A percentile compares a stretch with the other conserved stretches of the same genome.
Evolutionary conservation across 139 green algal genomes (phyloP).

Genomic region (Chara braunii): DNA sequence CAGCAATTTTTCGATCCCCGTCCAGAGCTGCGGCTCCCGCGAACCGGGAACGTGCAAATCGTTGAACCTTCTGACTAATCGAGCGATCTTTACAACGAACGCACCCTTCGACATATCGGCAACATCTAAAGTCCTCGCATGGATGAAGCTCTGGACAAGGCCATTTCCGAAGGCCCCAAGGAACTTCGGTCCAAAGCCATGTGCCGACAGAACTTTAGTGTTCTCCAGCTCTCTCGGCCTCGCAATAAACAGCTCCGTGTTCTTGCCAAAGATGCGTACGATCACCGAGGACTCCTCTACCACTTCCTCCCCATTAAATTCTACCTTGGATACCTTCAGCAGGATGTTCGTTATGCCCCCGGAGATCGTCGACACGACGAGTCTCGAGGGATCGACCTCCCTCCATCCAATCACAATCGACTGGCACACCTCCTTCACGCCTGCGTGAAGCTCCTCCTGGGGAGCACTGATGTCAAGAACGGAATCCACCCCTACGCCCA

Average conservation of each 20-base stretch:
- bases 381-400: neutral
- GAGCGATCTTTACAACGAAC: constrained; percentile 14
- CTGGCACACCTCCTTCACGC: neutral
- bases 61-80: constrained; percentile 9
- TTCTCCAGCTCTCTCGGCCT: constrained; percentile 52
- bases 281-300: constrained; percentile 47
- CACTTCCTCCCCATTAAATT: neutral
- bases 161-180: constrained; percentile 28
- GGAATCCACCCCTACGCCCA: neutral
- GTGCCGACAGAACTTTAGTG: constrained; percentile 25
- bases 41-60: constrained; percentile 11
- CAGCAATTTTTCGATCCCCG: constrained; percentile 48
- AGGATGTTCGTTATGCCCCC: constrained; percentile 81
- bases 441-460: neutral
- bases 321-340: neutral
- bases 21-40: constrained; percentile 33
- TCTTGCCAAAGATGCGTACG: constrained; percentile 79
- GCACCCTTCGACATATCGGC: constrained; percentile 16
- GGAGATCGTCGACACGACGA: constrained; percentile 48
- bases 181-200: constrained; percentile 12
- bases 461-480: neutral
- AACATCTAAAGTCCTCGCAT: constrained; percentile 21
- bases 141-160: constrained; percentile 12
- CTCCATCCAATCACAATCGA: neutral
- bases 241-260: constrained; percentile 81